Evolutionary conservation across 1,139 yeast species (phyloP), one percentile per base, ranked within the genome.

Genomic region (Sugiyamaella novakii): DNA sequence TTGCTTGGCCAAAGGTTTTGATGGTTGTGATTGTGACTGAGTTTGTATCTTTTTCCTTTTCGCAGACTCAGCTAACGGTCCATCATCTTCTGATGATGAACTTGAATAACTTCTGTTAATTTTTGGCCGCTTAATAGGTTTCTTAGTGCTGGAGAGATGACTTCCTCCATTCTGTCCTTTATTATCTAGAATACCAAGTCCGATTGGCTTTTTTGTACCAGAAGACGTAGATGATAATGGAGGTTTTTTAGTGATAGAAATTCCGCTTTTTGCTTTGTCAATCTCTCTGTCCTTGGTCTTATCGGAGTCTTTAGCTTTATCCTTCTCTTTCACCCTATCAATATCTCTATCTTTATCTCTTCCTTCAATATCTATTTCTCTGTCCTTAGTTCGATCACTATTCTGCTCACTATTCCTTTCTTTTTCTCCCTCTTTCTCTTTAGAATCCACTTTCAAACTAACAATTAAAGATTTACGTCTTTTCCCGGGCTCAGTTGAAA

Each of bases 31-130:
- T 35, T 24, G 43, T 5, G 15, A 21, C 14, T 34, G 43, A 10
- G 12, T 21, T n/a, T 21, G 48, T 17, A 14, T 17, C 29, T 34
- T 34, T n/a, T 38, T 47, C 34, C 37, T 17, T 33, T 27, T 49
- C 29, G 8, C 34, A 3, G 34, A 27, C n/a, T 40, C 37, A 3
- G 37, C 48, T 22, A 52, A 37, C 3, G 54, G 52, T 3, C 43
- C 31, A 14, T 54, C 55, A 15, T 44, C 49, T 2, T 57, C 59
- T 17, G 49, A 43, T 10, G 54, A 49, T 10, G 54, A 49, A 38
- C 52, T 49, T 5, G 59, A 56, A 39, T 57, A 57, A 19, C 55
- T 50, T 43, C 59, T 34, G 29, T 51, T 55, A 24, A 55, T 50
- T 29, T 56, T 49, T n/a, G 41, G 57, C 39, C 55, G 31, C 30